phyloP scores from a whole-genome alignment of 495 filamentous ascomycete genomes.

The Hypoxylon subgilvum region DNA sequence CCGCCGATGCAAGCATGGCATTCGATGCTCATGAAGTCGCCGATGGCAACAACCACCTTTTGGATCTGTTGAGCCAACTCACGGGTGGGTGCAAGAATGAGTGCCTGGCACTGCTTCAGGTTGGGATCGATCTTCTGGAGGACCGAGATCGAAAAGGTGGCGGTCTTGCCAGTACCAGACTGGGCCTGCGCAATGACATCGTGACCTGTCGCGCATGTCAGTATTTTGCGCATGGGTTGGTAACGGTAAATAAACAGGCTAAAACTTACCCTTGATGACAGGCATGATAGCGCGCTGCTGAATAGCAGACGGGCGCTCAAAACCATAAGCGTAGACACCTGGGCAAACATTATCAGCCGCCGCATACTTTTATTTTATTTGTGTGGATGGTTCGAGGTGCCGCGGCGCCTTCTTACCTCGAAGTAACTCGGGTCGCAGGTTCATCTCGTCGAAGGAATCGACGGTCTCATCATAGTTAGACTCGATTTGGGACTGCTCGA shows the following conservation, averaged over 20 bases:
- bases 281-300: constrained; percentile 99
- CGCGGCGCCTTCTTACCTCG: constrained; percentile 71
- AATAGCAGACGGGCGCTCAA: constrained; percentile 98
- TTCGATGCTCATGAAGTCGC: constrained; percentile 99
- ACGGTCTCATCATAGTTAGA: constrained; percentile 99
- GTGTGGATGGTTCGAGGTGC: constrained; percentile 4
- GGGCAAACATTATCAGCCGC: constrained; percentile 16
- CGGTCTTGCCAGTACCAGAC: constrained; percentile 99
- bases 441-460: constrained; percentile 98
- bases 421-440: constrained; percentile 92
- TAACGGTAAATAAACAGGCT: constrained; percentile 18
- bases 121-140: constrained; percentile 96
- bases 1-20: constrained; percentile 99
- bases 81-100: constrained; percentile 95
- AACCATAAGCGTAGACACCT: constrained; percentile 99
- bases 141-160: constrained; percentile 97
- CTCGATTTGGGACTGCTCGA: constrained; percentile 91
- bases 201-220: constrained; percentile 69
- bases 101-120: constrained; percentile 91
- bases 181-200: constrained; percentile 99
- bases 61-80: constrained; percentile 98
- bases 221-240: constrained; percentile 29
- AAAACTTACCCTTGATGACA: constrained; percentile 92
- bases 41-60: constrained; percentile 96
- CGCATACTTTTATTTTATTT: constrained; percentile 18